Evolutionary conservation across 768 basidiomycete genomes (phyloP).

Genomic region (Tricholoma sp.): DNA sequence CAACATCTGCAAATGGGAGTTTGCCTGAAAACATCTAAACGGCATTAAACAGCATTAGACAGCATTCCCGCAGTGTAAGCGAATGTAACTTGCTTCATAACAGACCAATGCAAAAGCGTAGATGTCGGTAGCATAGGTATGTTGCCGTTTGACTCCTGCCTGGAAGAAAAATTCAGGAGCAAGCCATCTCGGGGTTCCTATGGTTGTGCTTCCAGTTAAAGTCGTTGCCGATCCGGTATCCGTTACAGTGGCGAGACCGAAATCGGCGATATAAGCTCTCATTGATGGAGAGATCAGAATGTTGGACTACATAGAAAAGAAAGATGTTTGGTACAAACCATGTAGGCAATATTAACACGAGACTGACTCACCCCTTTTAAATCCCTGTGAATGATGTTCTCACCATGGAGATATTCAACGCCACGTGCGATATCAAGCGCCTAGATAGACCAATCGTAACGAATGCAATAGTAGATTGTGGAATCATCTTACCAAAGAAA

Average conservation of each 20-base stretch:
- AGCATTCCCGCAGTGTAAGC: background rate
- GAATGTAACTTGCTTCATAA: background rate
- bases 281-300: background rate
- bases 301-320: background rate
- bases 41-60: background rate
- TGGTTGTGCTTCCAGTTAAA: background rate
- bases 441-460: background rate
- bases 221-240: background rate
- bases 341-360: background rate
- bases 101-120: background rate
- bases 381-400: background rate
- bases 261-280: background rate
- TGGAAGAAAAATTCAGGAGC: background rate
- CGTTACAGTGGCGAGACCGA: background rate
- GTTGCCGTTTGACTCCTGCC: background rate
- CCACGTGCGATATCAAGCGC: background rate
- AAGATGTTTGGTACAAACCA: too few relatives aligned
- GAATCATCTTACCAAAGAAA: background rate
- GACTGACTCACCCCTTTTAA: background rate
- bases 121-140: background rate
- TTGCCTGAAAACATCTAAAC: background rate
- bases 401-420: background rate
- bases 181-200: background rate
- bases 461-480: background rate
- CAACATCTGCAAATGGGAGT: background rate